Conservation (phyloP, 129 eudicot genomes). For the Calendula officinalis region DNA sequence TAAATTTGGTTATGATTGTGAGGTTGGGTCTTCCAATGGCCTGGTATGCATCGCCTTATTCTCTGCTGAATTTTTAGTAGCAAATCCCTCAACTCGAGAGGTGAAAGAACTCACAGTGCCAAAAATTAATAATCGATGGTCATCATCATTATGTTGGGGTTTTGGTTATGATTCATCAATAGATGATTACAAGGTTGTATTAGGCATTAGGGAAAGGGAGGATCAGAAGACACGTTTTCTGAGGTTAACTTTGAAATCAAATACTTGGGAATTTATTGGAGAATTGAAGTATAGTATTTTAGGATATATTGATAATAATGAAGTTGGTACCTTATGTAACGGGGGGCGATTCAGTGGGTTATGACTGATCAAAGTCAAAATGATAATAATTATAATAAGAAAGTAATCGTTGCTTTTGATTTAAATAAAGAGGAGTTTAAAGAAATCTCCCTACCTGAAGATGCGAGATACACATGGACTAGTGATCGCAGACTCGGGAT, state of each 20-base stretch:
- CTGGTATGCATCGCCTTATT: neutral
- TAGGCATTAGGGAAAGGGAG: neutral
- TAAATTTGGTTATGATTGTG: no score
- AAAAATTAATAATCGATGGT: no score
- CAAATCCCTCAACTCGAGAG: conserved; percentile 4
- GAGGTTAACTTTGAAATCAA: neutral
- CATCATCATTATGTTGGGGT: neutral
- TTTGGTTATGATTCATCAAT: no score
- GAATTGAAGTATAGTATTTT: neutral
- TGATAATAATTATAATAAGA: neutral
- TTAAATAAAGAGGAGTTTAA: conserved; percentile 8
- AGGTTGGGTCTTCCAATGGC: conserved; percentile 11
- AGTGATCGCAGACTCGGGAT: neutral
- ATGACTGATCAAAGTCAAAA: neutral
- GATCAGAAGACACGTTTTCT: neutral
- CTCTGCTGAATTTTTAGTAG: neutral
- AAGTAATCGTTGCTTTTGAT: conserved; percentile 1
- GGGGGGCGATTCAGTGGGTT: neutral
- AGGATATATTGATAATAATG: neutral
- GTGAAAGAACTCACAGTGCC: neutral
- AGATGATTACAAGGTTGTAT: conserved; percentile 3
- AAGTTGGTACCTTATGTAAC: neutral
- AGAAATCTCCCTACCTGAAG: neutral
- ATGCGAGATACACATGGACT: neutral
- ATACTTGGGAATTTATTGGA: neutral